These are phyloP conservation scores for Rosellinia necatrix DNA, from an alignment of 2,329 filamentous ascomycete species.

Conservation along the genomic window DNA sequence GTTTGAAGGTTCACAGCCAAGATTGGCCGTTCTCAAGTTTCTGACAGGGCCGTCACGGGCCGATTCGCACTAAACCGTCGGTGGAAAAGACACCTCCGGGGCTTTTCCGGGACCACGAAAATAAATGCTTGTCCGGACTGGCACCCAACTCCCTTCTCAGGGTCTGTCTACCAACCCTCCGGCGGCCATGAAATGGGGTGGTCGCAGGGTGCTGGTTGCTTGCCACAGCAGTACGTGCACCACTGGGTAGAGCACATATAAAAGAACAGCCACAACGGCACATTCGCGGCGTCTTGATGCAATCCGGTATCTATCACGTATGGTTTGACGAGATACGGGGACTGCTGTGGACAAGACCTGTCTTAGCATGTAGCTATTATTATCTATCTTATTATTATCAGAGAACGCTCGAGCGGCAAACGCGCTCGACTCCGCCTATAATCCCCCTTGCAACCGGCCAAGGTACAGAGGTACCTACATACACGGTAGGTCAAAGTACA, in stretches of 20 bases:
- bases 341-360: not conserved
- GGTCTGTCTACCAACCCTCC: not conserved
- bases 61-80: conserved; percentile 2
- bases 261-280: not conserved
- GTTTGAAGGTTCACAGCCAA: not conserved
- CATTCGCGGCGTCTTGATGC: not conserved
- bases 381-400: conserved; percentile 6
- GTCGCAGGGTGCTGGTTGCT: no score
- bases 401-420: conserved; percentile 18
- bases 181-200: not conserved
- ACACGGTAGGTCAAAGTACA: no score
- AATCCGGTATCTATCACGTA: not conserved
- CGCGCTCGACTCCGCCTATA: conserved; percentile 17
- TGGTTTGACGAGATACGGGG: conserved; percentile 10
- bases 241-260: not conserved
- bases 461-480: no score
- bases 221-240: no score
- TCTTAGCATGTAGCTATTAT: conserved; percentile 19
- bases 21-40: not conserved
- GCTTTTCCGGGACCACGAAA: conserved; percentile 3
- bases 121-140: not conserved
- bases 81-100: conserved; percentile 5
- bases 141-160: not conserved
- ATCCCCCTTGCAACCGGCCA: no score
- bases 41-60: conserved; percentile 4